Conservation (phyloP, 1,139 yeast genomes). For the Yamadazyma spencermartinsiae region DNA sequence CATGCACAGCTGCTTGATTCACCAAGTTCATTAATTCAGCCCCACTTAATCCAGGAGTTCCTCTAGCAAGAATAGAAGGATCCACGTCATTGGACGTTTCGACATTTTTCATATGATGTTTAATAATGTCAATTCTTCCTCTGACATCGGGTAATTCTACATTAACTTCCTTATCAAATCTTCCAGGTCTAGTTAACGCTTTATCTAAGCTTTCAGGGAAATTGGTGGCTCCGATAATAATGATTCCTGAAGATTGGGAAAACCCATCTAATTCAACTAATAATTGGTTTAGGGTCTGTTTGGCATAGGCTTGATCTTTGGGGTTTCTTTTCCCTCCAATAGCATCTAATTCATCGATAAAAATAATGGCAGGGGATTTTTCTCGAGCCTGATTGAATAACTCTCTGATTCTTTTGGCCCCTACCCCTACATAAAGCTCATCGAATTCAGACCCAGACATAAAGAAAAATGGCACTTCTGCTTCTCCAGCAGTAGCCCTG, state of each 20-base stretch:
- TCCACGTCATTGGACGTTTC: slow-evolving; percentile 85
- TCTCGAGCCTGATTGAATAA: slow-evolving; percentile 90
- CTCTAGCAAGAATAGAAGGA: slow-evolving; percentile 86
- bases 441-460: slow-evolving; percentile 99
- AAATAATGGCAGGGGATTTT: slow-evolving; percentile 94
- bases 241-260: slow-evolving; percentile 88
- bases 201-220: slow-evolving; percentile 96
- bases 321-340: slow-evolving; percentile 98
- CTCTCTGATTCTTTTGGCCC: slow-evolving; percentile 96
- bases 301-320: slow-evolving; percentile 95
- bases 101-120: slow-evolving; percentile 89
- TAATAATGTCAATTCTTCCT: slow-evolving; percentile 90
- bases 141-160: slow-evolving; percentile 98
- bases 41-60: slow-evolving; percentile 97
- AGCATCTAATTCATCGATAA: slow-evolving; percentile 96
- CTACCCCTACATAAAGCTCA: slow-evolving; percentile 97
- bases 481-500: slow-evolving; percentile 99
- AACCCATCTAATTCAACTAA: slow-evolving; percentile 97
- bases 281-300: slow-evolving; percentile 93
- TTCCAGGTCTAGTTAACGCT: slow-evolving; percentile 97
- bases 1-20: slow-evolving; percentile 97
- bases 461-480: slow-evolving; percentile 97
- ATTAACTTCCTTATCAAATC: slow-evolving; percentile 93
- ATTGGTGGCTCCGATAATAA: slow-evolving; percentile 96
- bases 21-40: slow-evolving; percentile 95